Evolutionary conservation across 495 filamentous ascomycete species (phyloP), one percentile per base, ranked within the genome.

Genomic region (Venustampulla echinocandica): DNA sequence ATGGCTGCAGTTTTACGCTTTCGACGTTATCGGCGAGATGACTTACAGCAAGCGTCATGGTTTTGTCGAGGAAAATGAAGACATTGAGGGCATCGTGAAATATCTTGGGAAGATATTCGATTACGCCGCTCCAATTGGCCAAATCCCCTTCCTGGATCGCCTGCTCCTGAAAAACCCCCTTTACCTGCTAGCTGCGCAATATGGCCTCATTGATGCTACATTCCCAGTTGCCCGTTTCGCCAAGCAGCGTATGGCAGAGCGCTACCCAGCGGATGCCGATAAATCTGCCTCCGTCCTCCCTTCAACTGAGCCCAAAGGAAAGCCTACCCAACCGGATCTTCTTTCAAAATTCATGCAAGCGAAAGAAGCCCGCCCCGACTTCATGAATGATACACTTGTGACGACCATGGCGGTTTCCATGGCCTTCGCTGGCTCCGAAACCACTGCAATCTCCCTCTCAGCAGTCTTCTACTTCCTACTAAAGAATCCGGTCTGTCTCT

Each of bases 1-100:
- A 34, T 90, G 87, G 87, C 62, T 88, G 10, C 82, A 87, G 54
- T 89, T 78, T 57, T 90, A 81, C 54, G 81, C 82, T 2, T 89
- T 87, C 53, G 86, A 92, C 55, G 81, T 87, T 23, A 82, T 84
- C 49, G 77, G 77, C 25, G 71, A 81, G 51, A 79, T 85, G 52
- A 81, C 77, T 2, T 84, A 79, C 52, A 71, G 71, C 42, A 74
- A 81, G 50, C 66, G 76, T 9, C 79, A 83, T 55, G 77, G 79
- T 0, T 80, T 81, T 53, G 58, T 82, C 15, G 79, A 80, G 58
- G 60, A 68, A 53, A 80, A 81, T 30, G 63, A 74, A 42, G 80
- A 83, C 41, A 75, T 83, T 41, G 75, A 81, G 52, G 79, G 78
- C 4, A 74, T 80, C 14, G 73, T 83, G 4, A 57, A 52, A 2